These are phyloP conservation scores for Hypoxylon fuscum DNA, from an alignment of 495 filamentous ascomycete species.

Conservation along the genomic window DNA sequence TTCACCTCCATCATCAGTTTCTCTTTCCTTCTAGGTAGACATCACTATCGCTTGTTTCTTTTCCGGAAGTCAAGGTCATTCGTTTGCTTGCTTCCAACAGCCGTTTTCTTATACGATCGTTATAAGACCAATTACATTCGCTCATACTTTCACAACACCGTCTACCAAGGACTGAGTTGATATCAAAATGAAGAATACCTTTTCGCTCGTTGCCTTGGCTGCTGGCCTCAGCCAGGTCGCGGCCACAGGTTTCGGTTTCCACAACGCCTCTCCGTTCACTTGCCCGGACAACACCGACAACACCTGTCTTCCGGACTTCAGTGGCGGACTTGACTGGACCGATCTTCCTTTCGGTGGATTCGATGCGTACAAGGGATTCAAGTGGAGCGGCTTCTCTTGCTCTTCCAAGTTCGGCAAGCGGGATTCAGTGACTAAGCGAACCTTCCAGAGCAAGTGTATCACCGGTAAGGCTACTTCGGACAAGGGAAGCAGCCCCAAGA, in stretches of 20 bases:
- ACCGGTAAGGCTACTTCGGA: constrained; percentile 62
- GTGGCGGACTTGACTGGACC: constrained; percentile 74
- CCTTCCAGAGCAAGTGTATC: constrained; percentile 69
- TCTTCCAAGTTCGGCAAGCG: constrained; percentile 62
- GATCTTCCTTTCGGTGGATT: constrained; percentile 71
- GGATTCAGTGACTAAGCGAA: constrained; percentile 56
- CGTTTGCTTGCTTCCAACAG: constrained; percentile 61
- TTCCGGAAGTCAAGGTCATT: constrained; percentile 63
- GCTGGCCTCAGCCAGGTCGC: constrained; percentile 63
- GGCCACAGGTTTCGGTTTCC: constrained; percentile 67
- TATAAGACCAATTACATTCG: constrained; percentile 42
- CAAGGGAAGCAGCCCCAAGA: constrained; percentile 61
- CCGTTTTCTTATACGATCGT: constrained; percentile 43
- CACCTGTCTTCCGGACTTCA: constrained; percentile 73
- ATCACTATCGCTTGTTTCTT: constrained; percentile 38
- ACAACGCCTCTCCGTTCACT: constrained; percentile 65
- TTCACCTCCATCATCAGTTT: constrained; percentile 48
- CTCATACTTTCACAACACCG: too few species aligned
- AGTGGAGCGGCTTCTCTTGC: constrained; percentile 77
- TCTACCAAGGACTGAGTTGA: too few species aligned
- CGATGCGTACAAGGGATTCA: constrained; percentile 71
- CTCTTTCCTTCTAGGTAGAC: constrained; percentile 43
- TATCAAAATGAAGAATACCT: constrained; percentile 60
- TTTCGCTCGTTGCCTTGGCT: constrained; percentile 64
- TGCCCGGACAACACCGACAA: constrained; percentile 81